Evolutionary conservation across 305 asterid species (phyloP), one percentile per base, ranked within the genome.

Genomic region (Fraxinus nigra): DNA sequence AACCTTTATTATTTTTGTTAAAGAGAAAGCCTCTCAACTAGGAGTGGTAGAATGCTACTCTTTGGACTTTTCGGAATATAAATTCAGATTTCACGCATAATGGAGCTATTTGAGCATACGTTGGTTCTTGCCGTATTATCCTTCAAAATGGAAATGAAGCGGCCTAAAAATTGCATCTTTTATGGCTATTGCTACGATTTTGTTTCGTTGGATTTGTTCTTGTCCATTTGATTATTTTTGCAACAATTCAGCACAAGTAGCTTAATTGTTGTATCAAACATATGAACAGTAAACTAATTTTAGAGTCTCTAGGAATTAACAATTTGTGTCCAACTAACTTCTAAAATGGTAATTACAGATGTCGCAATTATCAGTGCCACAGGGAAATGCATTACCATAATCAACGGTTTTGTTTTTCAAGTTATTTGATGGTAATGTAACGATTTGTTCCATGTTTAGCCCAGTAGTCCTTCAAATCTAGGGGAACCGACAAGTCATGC

Each of bases 391-490:
- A 59, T 59, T 26, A 65, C 33, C 73, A 65, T 4, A 65, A 24
- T 26, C n/a, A 65, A 65, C 14, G 72, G 26, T 63, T 20, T 8
- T 22, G 14, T 22, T 63, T 63, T 65, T 3, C n/a, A 59, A 26
- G 67, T 85, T 88, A 93, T 89, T 92, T 93, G 87, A 92, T 93
- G 46, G 97, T 92, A 76, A 92, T 88, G 70, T 89, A 93, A 56
- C 97, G 92, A 87, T 92, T 93, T 0, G 95, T 93, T 54, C 98
- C 97, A 77, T 93, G 98, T 86, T 93, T 92, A 80, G 98, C 94
- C 98, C 97, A 93, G 83, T 89, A 90, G 86, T 86, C 86, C 87
- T 85, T 93, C n/a, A 93, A 89, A 85, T 93, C 98, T 11, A 93
- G 75, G 1, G 95, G 90, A 8, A 75, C 37, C 0, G 94, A 86